Evolutionary conservation across 441 rosid species (phyloP).

Genomic region (Pelargonium exstipulatum): DNA sequence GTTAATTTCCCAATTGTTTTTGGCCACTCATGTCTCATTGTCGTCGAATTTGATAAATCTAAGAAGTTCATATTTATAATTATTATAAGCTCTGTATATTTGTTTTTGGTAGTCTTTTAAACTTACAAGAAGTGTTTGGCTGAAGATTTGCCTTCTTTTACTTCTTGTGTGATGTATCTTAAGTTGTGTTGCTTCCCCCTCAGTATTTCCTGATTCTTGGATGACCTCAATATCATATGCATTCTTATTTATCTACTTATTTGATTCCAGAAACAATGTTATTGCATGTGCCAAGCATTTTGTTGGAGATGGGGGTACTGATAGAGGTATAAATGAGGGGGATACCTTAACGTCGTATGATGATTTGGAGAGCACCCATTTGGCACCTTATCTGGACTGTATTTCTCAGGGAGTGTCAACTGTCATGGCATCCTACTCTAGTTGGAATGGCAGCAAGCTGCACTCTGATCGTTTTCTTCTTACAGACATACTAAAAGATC

Average conservation of each 20-base stretch:
- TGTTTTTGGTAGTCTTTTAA: neutral
- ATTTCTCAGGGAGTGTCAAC: slow-evolving; percentile 76
- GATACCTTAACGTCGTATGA: slow-evolving; percentile 52
- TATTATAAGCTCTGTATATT: neutral
- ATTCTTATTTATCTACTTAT: slow-evolving; percentile 13
- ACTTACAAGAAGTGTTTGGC: neutral
- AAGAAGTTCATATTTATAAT: neutral
- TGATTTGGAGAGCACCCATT: slow-evolving; percentile 64
- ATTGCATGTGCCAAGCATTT: slow-evolving; percentile 93
- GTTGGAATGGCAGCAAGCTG: slow-evolving; percentile 69
- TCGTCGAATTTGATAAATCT: neutral
- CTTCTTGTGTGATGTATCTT: neutral
- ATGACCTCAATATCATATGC: neutral
- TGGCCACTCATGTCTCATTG: too few species aligned
- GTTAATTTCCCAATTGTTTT: neutral
- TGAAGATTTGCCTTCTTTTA: neutral
- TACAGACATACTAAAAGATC: slow-evolving; percentile 64
- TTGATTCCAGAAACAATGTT: slow-evolving; percentile 54
- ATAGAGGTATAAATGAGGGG: slow-evolving; percentile 70
- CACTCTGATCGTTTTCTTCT: slow-evolving; percentile 59
- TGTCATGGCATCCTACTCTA: slow-evolving; percentile 82
- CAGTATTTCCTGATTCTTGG: neutral
- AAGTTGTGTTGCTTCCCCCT: neutral
- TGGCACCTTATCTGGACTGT: slow-evolving; percentile 73
- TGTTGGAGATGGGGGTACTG: slow-evolving; percentile 93